These are phyloP conservation scores for Crassisporium funariophilum DNA, from an alignment of 768 basidiomycete species.

Conservation along the genomic window DNA sequence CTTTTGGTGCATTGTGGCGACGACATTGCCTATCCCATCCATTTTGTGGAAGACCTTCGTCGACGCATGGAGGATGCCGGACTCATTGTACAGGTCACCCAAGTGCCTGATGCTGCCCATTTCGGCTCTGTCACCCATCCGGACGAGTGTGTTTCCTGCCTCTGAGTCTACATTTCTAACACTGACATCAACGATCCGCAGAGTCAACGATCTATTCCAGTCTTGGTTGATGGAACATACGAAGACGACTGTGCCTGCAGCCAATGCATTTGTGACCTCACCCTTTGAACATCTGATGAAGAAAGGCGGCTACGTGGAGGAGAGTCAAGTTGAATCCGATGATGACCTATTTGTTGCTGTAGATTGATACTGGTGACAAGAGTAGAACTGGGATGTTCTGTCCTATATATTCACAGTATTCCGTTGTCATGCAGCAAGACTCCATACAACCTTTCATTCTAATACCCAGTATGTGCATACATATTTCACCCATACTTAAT, in stretches of 20 bases:
- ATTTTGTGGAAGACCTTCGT: constrained; percentile 27
- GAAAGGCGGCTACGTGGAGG: constrained; percentile 23
- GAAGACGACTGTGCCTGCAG: constrained; percentile 21
- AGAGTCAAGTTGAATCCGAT: constrained; percentile 20
- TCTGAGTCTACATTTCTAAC: not conserved
- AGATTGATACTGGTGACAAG: too few relatives aligned
- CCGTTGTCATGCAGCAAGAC: too few relatives aligned
- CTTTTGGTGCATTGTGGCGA: constrained; percentile 33
- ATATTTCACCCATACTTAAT: too few relatives aligned
- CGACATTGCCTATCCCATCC: constrained; percentile 38
- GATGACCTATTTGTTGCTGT: constrained; percentile 25
- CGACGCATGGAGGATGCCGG: constrained; percentile 26
- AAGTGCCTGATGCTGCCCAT: constrained; percentile 34
- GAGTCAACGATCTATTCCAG: constrained; percentile 31
- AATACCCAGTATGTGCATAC: too few relatives aligned
- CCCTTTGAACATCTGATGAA: constrained; percentile 31
- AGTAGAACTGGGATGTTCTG: too few relatives aligned
- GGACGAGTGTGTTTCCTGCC: constrained; percentile 23
- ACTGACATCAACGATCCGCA: constrained; percentile 9
- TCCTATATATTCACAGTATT: too few relatives aligned
- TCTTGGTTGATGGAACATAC: constrained; percentile 30
- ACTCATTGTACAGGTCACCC: constrained; percentile 26
- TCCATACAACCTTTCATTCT: too few relatives aligned
- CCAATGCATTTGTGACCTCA: constrained; percentile 25
- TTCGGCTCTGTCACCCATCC: constrained; percentile 38